Evolutionary conservation across 1,139 yeast genomes (phyloP).

Genomic region (Nakaseomyces sp.): DNA sequence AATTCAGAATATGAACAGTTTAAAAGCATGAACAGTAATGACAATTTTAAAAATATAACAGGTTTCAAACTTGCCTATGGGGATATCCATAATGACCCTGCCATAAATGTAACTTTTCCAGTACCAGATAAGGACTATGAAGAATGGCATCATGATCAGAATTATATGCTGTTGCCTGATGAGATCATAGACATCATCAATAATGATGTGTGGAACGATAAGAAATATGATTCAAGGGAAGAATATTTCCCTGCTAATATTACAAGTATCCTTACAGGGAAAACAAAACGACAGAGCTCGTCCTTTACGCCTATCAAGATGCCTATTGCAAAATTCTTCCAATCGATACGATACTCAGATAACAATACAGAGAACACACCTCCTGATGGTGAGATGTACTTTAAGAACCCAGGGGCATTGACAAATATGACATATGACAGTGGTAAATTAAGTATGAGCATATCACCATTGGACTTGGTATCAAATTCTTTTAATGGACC

Average conservation of each 20-base stretch:
- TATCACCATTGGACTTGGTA: conserved; percentile 24
- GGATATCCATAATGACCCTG: conserved; percentile 42
- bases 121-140: conserved; percentile 37
- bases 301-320: conserved; percentile 19
- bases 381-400: conserved; percentile 22
- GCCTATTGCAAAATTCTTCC: conserved; percentile 28
- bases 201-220: conserved; percentile 20
- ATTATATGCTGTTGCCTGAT: conserved; percentile 54
- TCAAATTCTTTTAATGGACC: conserved; percentile 11
- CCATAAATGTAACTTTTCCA: conserved; percentile 48
- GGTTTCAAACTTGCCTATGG: conserved; percentile 59
- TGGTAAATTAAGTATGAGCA: conserved; percentile 25
- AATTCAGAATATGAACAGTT: conserved; percentile 31
- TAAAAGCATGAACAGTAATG: conserved; percentile 36
- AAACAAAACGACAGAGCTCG: conserved; percentile 17
- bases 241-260: conserved; percentile 26
- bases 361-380: conserved; percentile 13
- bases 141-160: conserved; percentile 48
- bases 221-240: conserved; percentile 6
- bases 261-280: conserved; percentile 25
- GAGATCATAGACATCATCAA: conserved; percentile 36
- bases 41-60: conserved; percentile 64
- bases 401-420: conserved; percentile 19
- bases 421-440: conserved; percentile 27
- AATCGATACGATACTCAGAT: conserved; percentile 24